Evolutionary conservation across 2,329 filamentous ascomycete genomes (phyloP), one percentile per base, ranked within the genome.

Genomic region (Didymella lethalis): DNA sequence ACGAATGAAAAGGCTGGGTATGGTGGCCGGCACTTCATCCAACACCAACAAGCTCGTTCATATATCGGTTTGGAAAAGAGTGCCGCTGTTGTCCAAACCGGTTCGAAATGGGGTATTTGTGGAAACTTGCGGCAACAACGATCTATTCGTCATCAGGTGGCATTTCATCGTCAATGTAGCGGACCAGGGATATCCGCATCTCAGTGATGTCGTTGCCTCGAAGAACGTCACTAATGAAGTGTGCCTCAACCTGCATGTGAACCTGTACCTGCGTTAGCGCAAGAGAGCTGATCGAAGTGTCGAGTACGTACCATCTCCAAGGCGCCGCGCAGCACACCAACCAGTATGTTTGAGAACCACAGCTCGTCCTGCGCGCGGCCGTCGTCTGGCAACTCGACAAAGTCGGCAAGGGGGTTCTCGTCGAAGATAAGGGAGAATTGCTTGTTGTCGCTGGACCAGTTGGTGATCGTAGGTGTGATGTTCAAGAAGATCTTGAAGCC

Each of bases 401-500:
- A 99, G 79, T 99, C 95, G 50, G 93, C 93, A 59, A 99, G 82
- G 0, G 95, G 95, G 73, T 98, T 99, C 78, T 99, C 95, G 66
- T 99, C 95, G 68, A 99, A 97, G 16, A 97, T 86, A 12, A 99
- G 83, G 0, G 93, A 97, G 81, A 99, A 99, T 68, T 96, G 92
- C 76, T 97, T 97, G 80, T 89, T 95, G 79, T 99, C 95, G 75
- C 86, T 91, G 23, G 93, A 95, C 95, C 95, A 99, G 75, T 96
- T 97, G 47, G 93, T 92, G 64, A 98, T 89, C 7, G 89, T 90
- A 0, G 95, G 95, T 4, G 93, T 96, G 68, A 97, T 93, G 74
- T 99, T 99, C 61, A 99, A 86, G 77, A 99, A 99, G 66, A 99
- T 97, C 81, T 99, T 98, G 82, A 99, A 99, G 56, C 95, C 95